Evolutionary conservation across 2,329 filamentous ascomycete genomes (phyloP), one percentile per base, ranked within the genome.

Genomic region (Ophiostoma fasciatum): DNA sequence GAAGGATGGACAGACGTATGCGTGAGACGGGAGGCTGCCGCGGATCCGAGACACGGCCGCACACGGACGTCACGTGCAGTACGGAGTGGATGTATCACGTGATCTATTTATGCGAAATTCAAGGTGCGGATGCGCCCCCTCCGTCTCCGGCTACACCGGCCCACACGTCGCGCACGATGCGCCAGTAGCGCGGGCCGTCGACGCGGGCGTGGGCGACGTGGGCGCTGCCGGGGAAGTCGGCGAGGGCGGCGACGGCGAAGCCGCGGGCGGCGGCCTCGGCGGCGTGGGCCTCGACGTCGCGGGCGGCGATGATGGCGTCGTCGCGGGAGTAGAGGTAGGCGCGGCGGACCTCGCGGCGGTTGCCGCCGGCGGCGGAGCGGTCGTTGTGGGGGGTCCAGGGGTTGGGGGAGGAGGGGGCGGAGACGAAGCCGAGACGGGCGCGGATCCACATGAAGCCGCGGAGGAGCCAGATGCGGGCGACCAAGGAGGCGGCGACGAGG

Each of bases 321-420:
- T 50, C 57, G 25, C 57, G 53, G 10, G 64, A 61, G 40, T 71
- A 74, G 14, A 73, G 42, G 42, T 73, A 74, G n/a, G 59, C 52
- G 25, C 69, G 55, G 15, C 59, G 52, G 4, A 53, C 54, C 49
- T 69, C 64, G 22, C 46, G 47, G 10, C 45, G 48, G 32, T 59
- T 48, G 25, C 51, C 44, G 13, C 46, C 48, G 25, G 56, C 44
- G 15, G 49, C 44, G 20, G 41, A 38, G 20, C 39, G 35, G 17
- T 56, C 49, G 34, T 63, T 64, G 37, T 63, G 53, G 33, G 53
- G 52, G 8, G 25, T 23, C 42, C 38, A 49, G 14, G 49, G 14
- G 1, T 17, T 18, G 30, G 18, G 31, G 22, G 7, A 29, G 29
- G n/a, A 13, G 13, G 15, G 7, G 19, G 32, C n/a, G 10, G 17